Evolutionary conservation across 495 filamentous ascomycete genomes (phyloP).

Genomic region (Xylaria acuta): DNA sequence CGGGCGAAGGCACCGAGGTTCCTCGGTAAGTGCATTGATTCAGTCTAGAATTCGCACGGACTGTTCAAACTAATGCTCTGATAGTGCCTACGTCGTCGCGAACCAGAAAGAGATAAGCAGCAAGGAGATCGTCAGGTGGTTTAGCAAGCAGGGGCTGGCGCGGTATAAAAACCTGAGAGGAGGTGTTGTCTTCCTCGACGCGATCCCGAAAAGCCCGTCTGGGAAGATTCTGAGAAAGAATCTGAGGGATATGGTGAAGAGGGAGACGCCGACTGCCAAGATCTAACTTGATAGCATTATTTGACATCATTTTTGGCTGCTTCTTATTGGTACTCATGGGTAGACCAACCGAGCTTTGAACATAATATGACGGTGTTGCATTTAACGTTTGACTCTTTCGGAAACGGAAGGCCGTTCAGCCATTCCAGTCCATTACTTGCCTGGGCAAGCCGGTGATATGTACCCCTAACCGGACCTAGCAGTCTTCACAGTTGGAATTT

Average conservation of each 20-base stretch:
- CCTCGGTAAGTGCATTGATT: constrained; percentile 49
- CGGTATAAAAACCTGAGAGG: constrained; percentile 77
- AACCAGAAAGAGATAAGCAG: constrained; percentile 32
- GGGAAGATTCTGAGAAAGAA: constrained; percentile 84
- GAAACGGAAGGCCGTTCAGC: background rate
- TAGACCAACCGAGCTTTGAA: background rate
- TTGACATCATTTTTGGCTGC: background rate
- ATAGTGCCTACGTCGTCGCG: constrained; percentile 73
- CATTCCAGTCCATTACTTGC: background rate
- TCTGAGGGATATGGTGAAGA: constrained; percentile 44
- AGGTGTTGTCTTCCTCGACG: constrained; percentile 76
- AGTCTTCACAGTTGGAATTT: background rate
- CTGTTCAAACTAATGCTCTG: background rate
- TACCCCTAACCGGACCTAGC: background rate
- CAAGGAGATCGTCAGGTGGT: constrained; percentile 40
- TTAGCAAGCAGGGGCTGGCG: constrained; percentile 58
- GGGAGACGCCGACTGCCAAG: constrained; percentile 29
- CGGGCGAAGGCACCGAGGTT: constrained; percentile 72
- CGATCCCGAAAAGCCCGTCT: constrained; percentile 78
- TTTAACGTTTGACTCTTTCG: background rate
- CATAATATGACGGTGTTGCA: background rate
- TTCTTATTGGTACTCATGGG: background rate
- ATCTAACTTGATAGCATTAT: constrained; percentile 23
- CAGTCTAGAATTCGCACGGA: too few species aligned
- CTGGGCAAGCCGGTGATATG: background rate